Conservation (phyloP, 352 stramenopile species). For the Phytopythium chamaehyphon region DNA sequence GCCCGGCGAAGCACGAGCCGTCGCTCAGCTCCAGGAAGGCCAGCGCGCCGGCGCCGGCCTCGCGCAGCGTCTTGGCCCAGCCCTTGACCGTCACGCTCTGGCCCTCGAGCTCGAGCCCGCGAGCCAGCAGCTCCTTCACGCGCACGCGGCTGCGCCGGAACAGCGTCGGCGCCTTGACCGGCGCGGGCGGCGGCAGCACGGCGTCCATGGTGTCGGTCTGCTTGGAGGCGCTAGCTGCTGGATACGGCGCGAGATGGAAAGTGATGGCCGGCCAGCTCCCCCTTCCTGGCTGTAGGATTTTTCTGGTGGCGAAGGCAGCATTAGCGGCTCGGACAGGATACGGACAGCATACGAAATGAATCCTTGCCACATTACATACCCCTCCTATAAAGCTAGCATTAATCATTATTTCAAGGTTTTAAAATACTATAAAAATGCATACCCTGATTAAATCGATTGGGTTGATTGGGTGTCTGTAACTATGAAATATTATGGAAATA, state of each 20-base stretch:
- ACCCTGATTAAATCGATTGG: too few relatives aligned
- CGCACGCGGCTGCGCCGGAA: slow-evolving; percentile 82
- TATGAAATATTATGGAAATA: too few relatives aligned
- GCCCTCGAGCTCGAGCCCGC: slow-evolving; percentile 60
- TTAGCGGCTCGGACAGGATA: too few relatives aligned
- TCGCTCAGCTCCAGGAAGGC: slow-evolving; percentile 96
- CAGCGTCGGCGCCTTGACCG: slow-evolving; percentile 46
- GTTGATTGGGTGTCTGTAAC: too few relatives aligned
- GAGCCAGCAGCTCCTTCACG: slow-evolving; percentile 77
- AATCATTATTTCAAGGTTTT: too few relatives aligned
- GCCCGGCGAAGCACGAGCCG: slow-evolving; percentile 81
- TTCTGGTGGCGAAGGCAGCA: too few relatives aligned
- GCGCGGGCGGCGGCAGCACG: slow-evolving; percentile 32
- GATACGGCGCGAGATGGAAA: not conserved
- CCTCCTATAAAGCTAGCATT: too few relatives aligned
- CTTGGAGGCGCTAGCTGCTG: not conserved
- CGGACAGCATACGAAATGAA: too few relatives aligned
- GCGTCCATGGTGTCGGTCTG: not conserved
- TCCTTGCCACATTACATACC: too few relatives aligned
- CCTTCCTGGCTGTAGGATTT: too few relatives aligned
- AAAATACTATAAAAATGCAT: too few relatives aligned
- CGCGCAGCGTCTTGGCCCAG: slow-evolving; percentile 91
- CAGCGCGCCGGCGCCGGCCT: slow-evolving; percentile 86
- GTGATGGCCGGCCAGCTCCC: not conserved
- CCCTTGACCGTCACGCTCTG: slow-evolving; percentile 91